Evolutionary conservation across 2,329 filamentous ascomycete species (phyloP).

Genomic region (Rutstroemia sp.): DNA sequence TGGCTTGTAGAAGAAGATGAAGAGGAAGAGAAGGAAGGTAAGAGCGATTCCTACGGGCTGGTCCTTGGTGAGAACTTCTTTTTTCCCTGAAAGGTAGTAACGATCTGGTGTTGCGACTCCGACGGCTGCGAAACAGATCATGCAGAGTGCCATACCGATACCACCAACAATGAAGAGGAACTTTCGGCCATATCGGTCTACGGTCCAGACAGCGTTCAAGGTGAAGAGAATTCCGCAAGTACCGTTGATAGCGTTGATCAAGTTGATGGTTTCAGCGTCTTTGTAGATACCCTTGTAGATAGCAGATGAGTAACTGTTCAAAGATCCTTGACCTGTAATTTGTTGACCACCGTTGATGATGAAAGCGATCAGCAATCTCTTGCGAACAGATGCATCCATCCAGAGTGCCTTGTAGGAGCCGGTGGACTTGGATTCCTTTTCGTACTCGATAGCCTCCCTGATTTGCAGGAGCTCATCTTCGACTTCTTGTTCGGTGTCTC

Average conservation of each 20-base stretch:
- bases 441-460: conserved; percentile 62
- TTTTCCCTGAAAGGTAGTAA: conserved; percentile 21
- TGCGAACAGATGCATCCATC: conserved; percentile 62
- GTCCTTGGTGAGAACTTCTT: conserved; percentile 44
- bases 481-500: conserved; percentile 51
- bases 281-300: conserved; percentile 67
- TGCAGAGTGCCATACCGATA: conserved; percentile 61
- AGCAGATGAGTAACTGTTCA: conserved; percentile 67
- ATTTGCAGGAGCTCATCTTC: conserved; percentile 60
- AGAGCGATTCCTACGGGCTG: conserved; percentile 58
- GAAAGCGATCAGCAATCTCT: conserved; percentile 57
- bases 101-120: conserved; percentile 46
- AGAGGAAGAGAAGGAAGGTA: conserved; percentile 60
- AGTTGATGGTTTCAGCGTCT: conserved; percentile 50
- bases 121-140: conserved; percentile 56
- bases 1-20: conserved; percentile 62
- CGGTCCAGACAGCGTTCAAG: conserved; percentile 65
- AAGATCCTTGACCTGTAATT: conserved; percentile 40
- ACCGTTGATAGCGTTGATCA: conserved; percentile 69
- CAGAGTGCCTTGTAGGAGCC: conserved; percentile 59
- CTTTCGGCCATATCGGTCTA: conserved; percentile 63
- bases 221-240: conserved; percentile 69
- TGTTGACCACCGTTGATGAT: conserved; percentile 56
- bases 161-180: conserved; percentile 63
- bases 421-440: conserved; percentile 57